Base-by-base conservation (phyloP, 2,329 filamentous ascomycete species). In the Epichloe coenophiala region DNA sequence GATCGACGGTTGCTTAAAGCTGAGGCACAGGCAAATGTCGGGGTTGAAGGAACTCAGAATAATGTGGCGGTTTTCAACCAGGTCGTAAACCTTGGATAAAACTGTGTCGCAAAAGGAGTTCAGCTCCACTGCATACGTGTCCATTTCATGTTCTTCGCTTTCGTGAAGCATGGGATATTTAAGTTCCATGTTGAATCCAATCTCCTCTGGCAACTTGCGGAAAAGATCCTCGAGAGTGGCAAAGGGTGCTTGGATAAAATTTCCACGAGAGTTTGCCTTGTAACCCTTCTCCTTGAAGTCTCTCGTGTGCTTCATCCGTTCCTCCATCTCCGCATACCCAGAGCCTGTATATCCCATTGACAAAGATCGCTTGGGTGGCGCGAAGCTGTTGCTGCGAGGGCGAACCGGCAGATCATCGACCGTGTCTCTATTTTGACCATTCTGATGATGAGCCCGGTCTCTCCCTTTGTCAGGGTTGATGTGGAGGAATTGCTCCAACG, bases 141-240 rank as follows among this genome's bases (percentile, higher is more conserved):
- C 91, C 89, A 97, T 96, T 59, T 95, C 88, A 57, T 96, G 86
- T 65, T 94, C 87, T 66, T 96, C 88, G 52, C 82, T 88, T 72
- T 98, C 94, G 64, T 91, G 85, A 41, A 98, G 79, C 90, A 97
- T 97, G 5, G 93, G 93, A 64, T 98, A 98, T 69, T 98, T 97
- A 78, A 98, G 86, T 71, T 98, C 93, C 58, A 98, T 95, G 68
- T 98, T 97, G 76, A 98, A 98, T 13, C 93, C 90, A 21, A 95
- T 86, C 13, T 80, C 75, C 55, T 85, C 78, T 0, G 89, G 88
- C 0, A 98, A 71, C 62, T 90, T 84, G 60, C 80, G 78, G 70
- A 98, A 96, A 64, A 97, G 82, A 55, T 96, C 88, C 65, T 96
- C 89, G 4, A 98, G 74, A 0, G 93, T 98, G 7, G 91, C 90